Base-by-base conservation (phyloP, 495 filamentous ascomycete genomes). In the Hypoxylon lienhwacheense region DNA sequence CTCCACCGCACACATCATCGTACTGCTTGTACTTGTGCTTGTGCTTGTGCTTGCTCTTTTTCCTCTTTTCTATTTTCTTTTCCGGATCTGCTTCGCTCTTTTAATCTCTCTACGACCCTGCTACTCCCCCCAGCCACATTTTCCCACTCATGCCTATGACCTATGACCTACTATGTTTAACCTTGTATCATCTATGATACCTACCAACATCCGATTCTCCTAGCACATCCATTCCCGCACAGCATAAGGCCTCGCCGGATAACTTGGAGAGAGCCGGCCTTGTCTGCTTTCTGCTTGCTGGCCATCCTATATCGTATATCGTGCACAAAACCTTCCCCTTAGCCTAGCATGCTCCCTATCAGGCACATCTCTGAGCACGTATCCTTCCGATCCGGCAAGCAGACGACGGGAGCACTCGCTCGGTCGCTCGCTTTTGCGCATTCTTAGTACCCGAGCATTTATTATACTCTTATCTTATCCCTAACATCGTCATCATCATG, bases 401-500 rank as follows among this genome's bases (percentile, higher is more conserved):
- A 36, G 52, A 40, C 46, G 35, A 43, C 35, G 35, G 12, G 42
- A 34, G 32, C 24, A 31, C 7, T n/a, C n/a, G n/a, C n/a, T n/a
- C 25, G 39, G 16, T 32, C 16, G 10, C 47, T 50, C 16, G 28
- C 20, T 20, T 21, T 35, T 43, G 22, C 44, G 50, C 52, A 59
- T 47, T 50, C 25, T 46, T 43, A 29, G 26, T 29, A 32, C 22
- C 34, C 42, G 31, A 56, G 19, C 42, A 52, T 46, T 32, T 52
- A 15, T 60, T 64, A 29, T 33, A 6, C 4, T 33, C 5, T 59
- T 55, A 54, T 47, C 33, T 36, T 35, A 53, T 48, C 34, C 58
- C 58, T 61, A 61, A 61, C 41, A 44, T 11, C 41, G 40, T 11
- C 22, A 43, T 37, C 46, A 44, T 48, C 52, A 61, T 61, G 58